phyloP scores from a whole-genome alignment of 225 moss, liverwort and hornwort genomes.

The Bryum argenteum region DNA sequence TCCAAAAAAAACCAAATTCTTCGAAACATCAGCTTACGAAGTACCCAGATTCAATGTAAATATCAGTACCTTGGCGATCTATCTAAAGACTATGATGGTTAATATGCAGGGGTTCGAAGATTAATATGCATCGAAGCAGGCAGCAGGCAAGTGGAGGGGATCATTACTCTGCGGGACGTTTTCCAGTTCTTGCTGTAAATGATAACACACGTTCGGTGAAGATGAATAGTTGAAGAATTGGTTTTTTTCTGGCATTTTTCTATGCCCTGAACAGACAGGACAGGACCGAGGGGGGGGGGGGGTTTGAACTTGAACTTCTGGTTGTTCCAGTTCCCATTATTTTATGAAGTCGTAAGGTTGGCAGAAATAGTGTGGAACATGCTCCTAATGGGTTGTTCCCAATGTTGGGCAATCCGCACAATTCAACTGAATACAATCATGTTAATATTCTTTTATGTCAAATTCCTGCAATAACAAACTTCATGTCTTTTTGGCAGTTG shows the following conservation, averaged over 20 bases:
- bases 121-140: conserved; percentile 96
- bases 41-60: too few relatives aligned
- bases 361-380: conserved; percentile 36
- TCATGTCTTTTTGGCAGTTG: too few relatives aligned
- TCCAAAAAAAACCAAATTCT: too few relatives aligned
- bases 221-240: conserved; percentile 11
- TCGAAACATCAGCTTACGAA: too few relatives aligned
- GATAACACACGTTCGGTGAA: background rate
- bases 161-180: conserved; percentile 91
- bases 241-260: conserved; percentile 34
- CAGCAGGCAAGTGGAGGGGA: conserved; percentile 91
- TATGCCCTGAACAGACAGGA: conserved; percentile 31
- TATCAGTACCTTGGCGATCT: too few relatives aligned
- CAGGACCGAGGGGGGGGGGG: too few relatives aligned
- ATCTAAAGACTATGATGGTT: too few relatives aligned
- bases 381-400: conserved; percentile 32
- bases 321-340: conserved; percentile 45
- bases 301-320: conserved; percentile 40
- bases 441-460: conserved; percentile 23
- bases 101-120: conserved; percentile 79
- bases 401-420: conserved; percentile 23
- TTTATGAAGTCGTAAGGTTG: conserved; percentile 27
- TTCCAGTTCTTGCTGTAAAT: conserved; percentile 84
- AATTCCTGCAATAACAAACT: conserved; percentile 12
- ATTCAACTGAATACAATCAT: conserved; percentile 25